Conservation (phyloP, 2,329 filamentous ascomycete genomes). For the Diaporthe sp. region DNA sequence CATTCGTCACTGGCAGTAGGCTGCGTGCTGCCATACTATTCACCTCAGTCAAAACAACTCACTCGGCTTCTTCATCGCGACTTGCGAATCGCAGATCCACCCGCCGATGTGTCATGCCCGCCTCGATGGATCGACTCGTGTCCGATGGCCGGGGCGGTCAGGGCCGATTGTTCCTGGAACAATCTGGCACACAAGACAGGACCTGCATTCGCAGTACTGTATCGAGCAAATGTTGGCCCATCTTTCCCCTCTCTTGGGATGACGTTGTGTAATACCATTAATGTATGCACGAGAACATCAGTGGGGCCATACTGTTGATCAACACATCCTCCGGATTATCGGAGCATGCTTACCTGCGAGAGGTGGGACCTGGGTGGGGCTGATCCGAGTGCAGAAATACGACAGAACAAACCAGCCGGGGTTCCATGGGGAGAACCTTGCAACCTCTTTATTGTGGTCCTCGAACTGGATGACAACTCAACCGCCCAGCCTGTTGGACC, state of each 20-base stretch:
- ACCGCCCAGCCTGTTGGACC: background rate
- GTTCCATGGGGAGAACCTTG: slow-evolving; percentile 12
- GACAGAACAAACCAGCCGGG: background rate
- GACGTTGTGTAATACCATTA: background rate
- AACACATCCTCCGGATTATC: slow-evolving; percentile 11
- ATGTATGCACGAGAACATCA: background rate
- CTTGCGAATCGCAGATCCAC: background rate
- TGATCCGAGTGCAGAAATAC: background rate
- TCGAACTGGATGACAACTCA: slow-evolving; percentile 17
- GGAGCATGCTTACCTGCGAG: background rate
- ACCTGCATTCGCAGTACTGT: background rate
- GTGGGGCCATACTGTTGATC: background rate
- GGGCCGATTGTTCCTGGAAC: background rate
- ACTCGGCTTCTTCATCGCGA: background rate
- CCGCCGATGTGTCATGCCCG: background rate
- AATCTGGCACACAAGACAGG: background rate
- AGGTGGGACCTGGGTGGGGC: slow-evolving; percentile 2
- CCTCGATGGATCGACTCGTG: too few relatives aligned
- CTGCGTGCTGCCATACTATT: background rate
- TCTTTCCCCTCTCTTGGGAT: background rate
- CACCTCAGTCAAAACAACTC: background rate
- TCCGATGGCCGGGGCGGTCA: background rate
- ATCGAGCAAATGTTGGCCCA: background rate
- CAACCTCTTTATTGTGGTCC: background rate
- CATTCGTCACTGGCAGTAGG: background rate